A percentile compares a stretch with the other conserved stretches of the same genome.
phyloP scores from a whole-genome alignment of 2,329 filamentous ascomycete genomes.

The Biscogniauxia sp. region DNA sequence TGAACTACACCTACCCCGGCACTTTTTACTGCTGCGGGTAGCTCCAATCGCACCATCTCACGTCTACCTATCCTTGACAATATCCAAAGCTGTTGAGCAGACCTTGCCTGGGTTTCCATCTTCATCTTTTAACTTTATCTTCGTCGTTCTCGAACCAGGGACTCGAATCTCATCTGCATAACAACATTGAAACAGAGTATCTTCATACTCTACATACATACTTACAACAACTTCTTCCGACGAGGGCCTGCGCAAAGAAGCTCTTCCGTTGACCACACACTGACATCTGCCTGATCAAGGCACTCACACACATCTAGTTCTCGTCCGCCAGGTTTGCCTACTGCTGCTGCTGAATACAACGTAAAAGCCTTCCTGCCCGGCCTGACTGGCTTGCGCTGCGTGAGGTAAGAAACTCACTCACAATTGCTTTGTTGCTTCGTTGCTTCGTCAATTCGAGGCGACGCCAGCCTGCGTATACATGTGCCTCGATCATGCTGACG shows the following conservation, averaged over 20 bases:
- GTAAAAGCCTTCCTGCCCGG: conserved; percentile 32
- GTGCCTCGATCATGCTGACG: background rate
- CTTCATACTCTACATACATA: background rate
- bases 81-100: background rate
- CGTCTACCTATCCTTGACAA: background rate
- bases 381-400: conserved; percentile 38
- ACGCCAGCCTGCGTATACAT: background rate
- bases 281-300: conserved; percentile 14
- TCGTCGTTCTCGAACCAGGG: background rate
- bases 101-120: background rate
- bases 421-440: conserved; percentile 7
- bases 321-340: conserved; percentile 33
- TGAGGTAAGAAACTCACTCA: conserved; percentile 33
- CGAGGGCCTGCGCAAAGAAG: background rate
- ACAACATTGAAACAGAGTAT: background rate
- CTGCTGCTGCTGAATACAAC: conserved; percentile 34
- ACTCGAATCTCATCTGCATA: background rate
- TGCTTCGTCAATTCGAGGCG: background rate
- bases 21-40: background rate
- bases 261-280: background rate
- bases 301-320: conserved; percentile 31
- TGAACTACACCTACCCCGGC: background rate
- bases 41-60: background rate
- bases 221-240: background rate
- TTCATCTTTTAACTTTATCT: background rate